Conservation (phyloP, 2,329 filamentous ascomycete genomes). For the Alternaria dauci region DNA sequence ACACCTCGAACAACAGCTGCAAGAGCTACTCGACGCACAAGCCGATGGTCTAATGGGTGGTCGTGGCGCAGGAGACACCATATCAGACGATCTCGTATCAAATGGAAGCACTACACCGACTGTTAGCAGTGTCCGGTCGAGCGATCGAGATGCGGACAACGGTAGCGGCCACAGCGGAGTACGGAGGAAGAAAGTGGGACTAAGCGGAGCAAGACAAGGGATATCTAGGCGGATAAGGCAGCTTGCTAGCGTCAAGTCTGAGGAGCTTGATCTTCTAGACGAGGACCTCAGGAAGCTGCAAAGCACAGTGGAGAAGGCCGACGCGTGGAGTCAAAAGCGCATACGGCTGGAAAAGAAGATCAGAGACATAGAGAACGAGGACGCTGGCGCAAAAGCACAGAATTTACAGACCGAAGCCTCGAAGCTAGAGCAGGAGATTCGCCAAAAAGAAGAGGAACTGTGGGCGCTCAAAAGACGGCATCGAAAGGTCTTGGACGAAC, state of each 20-base stretch:
- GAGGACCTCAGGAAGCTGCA: constrained; percentile 66
- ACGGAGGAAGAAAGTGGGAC: constrained; percentile 63
- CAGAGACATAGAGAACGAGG: constrained; percentile 62
- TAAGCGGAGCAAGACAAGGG: constrained; percentile 70
- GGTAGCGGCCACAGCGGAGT: constrained; percentile 22
- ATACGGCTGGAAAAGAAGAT: constrained; percentile 64
- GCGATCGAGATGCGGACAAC: constrained; percentile 34
- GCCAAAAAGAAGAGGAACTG: constrained; percentile 70
- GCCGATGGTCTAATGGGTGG: constrained; percentile 64
- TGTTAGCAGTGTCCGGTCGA: constrained; percentile 50
- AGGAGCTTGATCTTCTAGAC: constrained; percentile 70
- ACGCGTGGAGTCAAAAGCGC: constrained; percentile 66
- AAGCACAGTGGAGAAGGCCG: constrained; percentile 66
- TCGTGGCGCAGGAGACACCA: constrained; percentile 48
- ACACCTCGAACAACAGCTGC: constrained; percentile 65
- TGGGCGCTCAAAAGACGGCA: constrained; percentile 67
- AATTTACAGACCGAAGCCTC: constrained; percentile 61
- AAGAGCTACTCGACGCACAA: constrained; percentile 68
- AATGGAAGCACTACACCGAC: constrained; percentile 61
- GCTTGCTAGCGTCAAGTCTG: constrained; percentile 70
- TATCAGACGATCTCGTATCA: constrained; percentile 55
- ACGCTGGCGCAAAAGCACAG: constrained; percentile 65
- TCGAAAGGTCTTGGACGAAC: constrained; percentile 66
- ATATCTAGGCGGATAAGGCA: constrained; percentile 70
- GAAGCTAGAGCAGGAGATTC: constrained; percentile 69